Evolutionary conservation across 208 protist genomes (phyloP).

Genomic region (Willaertia magna): DNA sequence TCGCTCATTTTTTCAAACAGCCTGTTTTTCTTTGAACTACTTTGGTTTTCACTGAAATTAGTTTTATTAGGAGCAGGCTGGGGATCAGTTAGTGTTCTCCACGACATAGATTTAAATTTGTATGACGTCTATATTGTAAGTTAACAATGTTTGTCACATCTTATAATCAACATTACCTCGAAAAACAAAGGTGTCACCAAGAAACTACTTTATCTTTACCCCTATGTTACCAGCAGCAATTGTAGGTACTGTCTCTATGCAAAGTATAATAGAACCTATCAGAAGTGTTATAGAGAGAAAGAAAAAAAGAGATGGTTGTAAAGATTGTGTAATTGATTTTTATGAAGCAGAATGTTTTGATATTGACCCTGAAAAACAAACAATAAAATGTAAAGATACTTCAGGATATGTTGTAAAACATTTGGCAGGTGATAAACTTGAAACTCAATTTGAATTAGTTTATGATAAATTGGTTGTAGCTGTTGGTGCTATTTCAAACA

Average conservation of each 20-base stretch:
- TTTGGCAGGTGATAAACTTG: not conserved
- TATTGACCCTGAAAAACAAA: conserved; percentile 54
- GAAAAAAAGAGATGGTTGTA: conserved; percentile 54
- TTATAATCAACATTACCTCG: too few species aligned
- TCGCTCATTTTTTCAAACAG: too few species aligned
- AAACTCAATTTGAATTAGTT: conserved; percentile 54
- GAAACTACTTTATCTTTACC: conserved; percentile 84
- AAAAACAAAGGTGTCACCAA: too few species aligned
- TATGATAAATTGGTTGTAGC: conserved; percentile 79
- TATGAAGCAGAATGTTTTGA: conserved; percentile 16
- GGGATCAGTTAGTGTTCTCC: not conserved
- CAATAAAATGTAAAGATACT: conserved; percentile 42
- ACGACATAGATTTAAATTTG: not conserved
- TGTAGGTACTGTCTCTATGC: conserved; percentile 69
- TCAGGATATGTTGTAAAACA: not conserved
- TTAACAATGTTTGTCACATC: too few species aligned
- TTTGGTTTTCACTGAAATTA: too few species aligned
- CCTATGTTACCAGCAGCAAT: conserved; percentile 72
- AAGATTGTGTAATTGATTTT: not conserved
- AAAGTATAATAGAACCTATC: conserved; percentile 60
- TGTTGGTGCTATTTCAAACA: conserved; percentile 64
- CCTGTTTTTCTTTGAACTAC: too few species aligned
- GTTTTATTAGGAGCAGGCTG: not conserved
- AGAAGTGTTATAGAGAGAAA: conserved; percentile 46
- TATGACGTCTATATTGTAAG: not conserved